Evolutionary conservation across 768 basidiomycete genomes (phyloP).

Genomic region (Mycena crocata): DNA sequence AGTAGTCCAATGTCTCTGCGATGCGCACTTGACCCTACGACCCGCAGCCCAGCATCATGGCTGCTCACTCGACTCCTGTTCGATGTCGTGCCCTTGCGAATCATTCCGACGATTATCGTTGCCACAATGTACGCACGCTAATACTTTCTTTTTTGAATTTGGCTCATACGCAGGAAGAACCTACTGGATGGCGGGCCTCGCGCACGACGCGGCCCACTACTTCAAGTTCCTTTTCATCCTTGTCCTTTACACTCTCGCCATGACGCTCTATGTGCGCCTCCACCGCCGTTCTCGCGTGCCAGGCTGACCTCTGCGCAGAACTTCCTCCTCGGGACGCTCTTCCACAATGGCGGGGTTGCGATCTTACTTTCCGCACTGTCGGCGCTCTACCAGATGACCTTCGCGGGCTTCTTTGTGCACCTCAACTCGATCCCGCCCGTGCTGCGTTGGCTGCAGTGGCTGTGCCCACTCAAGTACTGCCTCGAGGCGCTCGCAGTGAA

Average conservation of each 20-base stretch:
- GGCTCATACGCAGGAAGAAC: constrained; percentile 55
- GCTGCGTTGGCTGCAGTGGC: constrained; percentile 93
- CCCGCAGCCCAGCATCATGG: constrained; percentile 86
- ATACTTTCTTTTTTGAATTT: constrained; percentile 2
- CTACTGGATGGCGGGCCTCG: constrained; percentile 97
- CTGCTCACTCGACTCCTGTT: constrained; percentile 88
- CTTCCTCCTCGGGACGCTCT: constrained; percentile 87
- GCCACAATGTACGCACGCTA: constrained; percentile 74
- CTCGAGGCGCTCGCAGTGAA: constrained; percentile 93
- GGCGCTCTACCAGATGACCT: constrained; percentile 87
- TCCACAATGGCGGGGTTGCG: constrained; percentile 90
- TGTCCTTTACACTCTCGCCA: constrained; percentile 83
- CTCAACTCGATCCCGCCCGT: constrained; percentile 87
- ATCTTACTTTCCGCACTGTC: constrained; percentile 86
- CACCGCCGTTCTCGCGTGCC: background rate
- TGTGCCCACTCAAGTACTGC: constrained; percentile 85
- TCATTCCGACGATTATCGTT: constrained; percentile 91
- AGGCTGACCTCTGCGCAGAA: constrained; percentile 70
- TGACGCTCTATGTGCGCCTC: constrained; percentile 84
- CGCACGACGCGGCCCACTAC: constrained; percentile 80
- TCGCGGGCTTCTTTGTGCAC: constrained; percentile 94
- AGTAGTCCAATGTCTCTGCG: constrained; percentile 20
- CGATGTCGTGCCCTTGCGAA: constrained; percentile 88
- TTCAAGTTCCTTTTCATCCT: constrained; percentile 97
- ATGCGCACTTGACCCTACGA: constrained; percentile 1